Conservation (phyloP, 2,329 filamentous ascomycete genomes). For the Diaporthe vaccinii region DNA sequence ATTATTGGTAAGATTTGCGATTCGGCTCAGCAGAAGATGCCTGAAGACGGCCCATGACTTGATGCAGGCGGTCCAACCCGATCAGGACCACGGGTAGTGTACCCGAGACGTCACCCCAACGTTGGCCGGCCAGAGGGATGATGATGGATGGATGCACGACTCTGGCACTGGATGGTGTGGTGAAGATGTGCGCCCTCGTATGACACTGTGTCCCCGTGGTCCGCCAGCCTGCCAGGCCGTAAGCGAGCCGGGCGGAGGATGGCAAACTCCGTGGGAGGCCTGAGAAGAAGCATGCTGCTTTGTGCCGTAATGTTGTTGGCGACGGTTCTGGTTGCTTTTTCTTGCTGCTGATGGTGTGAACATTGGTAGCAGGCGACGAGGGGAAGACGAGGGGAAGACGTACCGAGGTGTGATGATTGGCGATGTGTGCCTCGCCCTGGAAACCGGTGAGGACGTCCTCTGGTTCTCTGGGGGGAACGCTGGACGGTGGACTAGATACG, state of each 20-base stretch:
- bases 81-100: conserved; percentile 5
- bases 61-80: conserved; percentile 11
- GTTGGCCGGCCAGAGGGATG: not conserved
- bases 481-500: conserved; percentile 5
- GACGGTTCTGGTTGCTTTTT: conserved; percentile 20
- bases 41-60: not conserved
- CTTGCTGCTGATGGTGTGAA: conserved; percentile 13
- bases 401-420: conserved; percentile 10
- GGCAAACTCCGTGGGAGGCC: conserved; percentile 10
- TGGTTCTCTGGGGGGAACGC: conserved; percentile 5
- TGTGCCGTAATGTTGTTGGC: conserved; percentile 1
- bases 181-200: conserved; percentile 16
- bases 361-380: not conserved
- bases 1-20: conserved; percentile 30
- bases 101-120: not conserved
- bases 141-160: not conserved
- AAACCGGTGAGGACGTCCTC: conserved; percentile 13
- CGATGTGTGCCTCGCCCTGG: conserved; percentile 1
- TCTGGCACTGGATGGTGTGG: conserved; percentile 20
- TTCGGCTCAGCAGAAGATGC: conserved; percentile 2
- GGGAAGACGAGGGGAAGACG: not conserved
- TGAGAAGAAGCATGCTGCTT: conserved; percentile 1
- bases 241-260: conserved; percentile 18
- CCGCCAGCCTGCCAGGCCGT: not conserved
- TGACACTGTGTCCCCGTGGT: not conserved